These are phyloP conservation scores for Taxillus chinensis DNA, from an alignment of 164 flowering plant species.

Conservation along the genomic window DNA sequence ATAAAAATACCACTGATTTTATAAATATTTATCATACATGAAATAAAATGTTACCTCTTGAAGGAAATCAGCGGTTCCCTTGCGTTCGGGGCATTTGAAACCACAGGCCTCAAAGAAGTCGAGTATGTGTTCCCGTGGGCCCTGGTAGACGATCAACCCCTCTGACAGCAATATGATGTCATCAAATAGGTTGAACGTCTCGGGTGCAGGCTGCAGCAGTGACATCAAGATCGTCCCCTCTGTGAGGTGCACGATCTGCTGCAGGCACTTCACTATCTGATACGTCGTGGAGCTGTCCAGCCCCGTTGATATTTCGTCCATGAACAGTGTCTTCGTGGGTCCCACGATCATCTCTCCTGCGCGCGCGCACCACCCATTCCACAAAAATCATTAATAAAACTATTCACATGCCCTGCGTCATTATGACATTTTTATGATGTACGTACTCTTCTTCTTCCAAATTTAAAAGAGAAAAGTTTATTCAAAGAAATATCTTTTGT, in stretches of 20 bases:
- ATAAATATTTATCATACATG: too few species aligned
- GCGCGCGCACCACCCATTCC: neutral
- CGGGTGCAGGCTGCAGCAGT: conserved; percentile 94
- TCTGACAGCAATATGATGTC: conserved; percentile 81
- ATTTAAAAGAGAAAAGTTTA: too few species aligned
- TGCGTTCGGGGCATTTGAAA: conserved; percentile 78
- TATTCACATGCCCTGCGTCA: too few species aligned
- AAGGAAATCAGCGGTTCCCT: conserved; percentile 89
- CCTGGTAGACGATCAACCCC: conserved; percentile 85
- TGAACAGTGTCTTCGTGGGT: conserved; percentile 81
- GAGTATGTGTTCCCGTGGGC: conserved; percentile 69
- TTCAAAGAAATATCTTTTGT: too few species aligned
- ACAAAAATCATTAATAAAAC: too few species aligned
- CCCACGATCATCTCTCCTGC: conserved; percentile 99
- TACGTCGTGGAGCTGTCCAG: conserved; percentile 95
- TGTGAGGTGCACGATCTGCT: conserved; percentile 76
- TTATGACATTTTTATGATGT: too few species aligned
- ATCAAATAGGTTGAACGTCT: conserved; percentile 89
- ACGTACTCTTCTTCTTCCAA: too few species aligned
- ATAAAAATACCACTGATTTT: too few species aligned
- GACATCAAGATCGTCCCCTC: conserved; percentile 86
- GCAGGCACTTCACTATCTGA: conserved; percentile 93
- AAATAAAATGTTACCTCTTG: conserved; percentile 84
- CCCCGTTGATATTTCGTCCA: conserved; percentile 99
- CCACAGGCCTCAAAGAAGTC: conserved; percentile 83